Percentiles rank a stretch among this genome's conserved stretches.
Conservation (phyloP, 345 rosid genomes). For the Citrus sp. region DNA sequence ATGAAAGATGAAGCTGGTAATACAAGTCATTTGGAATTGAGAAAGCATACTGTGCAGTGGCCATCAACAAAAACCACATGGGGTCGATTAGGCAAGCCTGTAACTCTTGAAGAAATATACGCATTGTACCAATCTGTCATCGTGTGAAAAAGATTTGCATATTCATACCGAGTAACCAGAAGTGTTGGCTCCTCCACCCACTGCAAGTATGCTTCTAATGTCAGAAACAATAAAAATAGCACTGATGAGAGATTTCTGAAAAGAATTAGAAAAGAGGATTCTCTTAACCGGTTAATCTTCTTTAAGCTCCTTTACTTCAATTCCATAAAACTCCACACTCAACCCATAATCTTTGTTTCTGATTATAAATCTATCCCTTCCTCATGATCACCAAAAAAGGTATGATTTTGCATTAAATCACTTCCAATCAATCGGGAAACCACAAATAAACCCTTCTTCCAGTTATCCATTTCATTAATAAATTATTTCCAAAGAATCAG, state of each 20-base stretch:
- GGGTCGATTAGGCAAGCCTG: slow-evolving; percentile 82
- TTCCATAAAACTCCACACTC: not conserved
- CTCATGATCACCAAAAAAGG: not conserved
- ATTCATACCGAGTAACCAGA: slow-evolving; percentile 71
- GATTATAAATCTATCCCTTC: not conserved
- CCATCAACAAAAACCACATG: slow-evolving; percentile 84
- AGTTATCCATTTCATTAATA: not conserved
- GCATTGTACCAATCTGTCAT: slow-evolving; percentile 95
- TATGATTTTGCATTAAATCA: not conserved
- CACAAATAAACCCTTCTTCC: not conserved
- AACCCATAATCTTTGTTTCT: not conserved
- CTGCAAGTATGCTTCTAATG: slow-evolving; percentile 40
- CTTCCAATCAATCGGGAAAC: not conserved
- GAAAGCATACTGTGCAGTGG: slow-evolving; percentile 61
- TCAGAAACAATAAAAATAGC: slow-evolving; percentile 13
- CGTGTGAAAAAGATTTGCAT: slow-evolving; percentile 91
- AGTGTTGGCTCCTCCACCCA: slow-evolving; percentile 94
- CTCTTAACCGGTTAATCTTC: not conserved
- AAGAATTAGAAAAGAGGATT: not conserved
- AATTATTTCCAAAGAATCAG: slow-evolving; percentile 2
- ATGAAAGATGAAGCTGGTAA: not conserved
- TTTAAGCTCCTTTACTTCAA: not conserved
- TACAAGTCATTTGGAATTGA: slow-evolving; percentile 7
- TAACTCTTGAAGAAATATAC: slow-evolving; percentile 79
- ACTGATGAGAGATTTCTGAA: not conserved